phyloP scores from a whole-genome alignment of 2,329 filamentous ascomycete genomes.

The Fusarium sp. region DNA sequence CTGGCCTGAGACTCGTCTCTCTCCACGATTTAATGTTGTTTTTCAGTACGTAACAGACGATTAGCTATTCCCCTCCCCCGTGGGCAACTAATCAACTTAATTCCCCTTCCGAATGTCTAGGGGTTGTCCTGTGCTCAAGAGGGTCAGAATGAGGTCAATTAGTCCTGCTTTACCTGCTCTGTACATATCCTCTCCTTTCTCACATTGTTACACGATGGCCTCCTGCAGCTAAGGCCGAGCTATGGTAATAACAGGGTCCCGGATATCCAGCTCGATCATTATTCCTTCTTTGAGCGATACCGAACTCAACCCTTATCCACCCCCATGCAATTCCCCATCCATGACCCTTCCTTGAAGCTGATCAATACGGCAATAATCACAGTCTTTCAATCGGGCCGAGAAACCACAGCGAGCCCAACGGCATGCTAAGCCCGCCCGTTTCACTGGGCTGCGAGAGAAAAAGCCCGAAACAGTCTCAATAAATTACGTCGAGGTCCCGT shows the following conservation, averaged over 20 bases:
- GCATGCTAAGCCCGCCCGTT: neutral
- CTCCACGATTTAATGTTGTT: conserved; percentile 9
- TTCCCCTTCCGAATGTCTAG: neutral
- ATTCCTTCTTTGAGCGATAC: conserved; percentile 1
- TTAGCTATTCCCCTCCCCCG: conserved; percentile 17
- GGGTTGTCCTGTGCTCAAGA: neutral
- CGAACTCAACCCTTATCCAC: neutral
- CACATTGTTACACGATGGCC: too few relatives aligned
- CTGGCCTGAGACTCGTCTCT: neutral
- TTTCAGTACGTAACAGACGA: conserved; percentile 11
- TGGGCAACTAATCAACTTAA: neutral
- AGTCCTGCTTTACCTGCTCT: too few relatives aligned
- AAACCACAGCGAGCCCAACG: neutral
- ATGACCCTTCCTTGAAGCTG: neutral
- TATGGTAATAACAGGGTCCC: neutral
- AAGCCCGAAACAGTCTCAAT: neutral
- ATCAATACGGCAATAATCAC: neutral
- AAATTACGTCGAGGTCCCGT: neutral
- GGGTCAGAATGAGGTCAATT: neutral
- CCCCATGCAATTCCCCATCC: neutral
- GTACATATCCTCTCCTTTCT: too few relatives aligned
- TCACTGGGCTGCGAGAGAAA: neutral
- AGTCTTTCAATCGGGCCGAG: neutral
- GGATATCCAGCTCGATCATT: neutral
- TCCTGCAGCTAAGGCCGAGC: neutral